Evolutionary conservation across 2,329 filamentous ascomycete species (phyloP), one percentile per base, ranked within the genome.

Genomic region (Nigrograna mackinnonii): DNA sequence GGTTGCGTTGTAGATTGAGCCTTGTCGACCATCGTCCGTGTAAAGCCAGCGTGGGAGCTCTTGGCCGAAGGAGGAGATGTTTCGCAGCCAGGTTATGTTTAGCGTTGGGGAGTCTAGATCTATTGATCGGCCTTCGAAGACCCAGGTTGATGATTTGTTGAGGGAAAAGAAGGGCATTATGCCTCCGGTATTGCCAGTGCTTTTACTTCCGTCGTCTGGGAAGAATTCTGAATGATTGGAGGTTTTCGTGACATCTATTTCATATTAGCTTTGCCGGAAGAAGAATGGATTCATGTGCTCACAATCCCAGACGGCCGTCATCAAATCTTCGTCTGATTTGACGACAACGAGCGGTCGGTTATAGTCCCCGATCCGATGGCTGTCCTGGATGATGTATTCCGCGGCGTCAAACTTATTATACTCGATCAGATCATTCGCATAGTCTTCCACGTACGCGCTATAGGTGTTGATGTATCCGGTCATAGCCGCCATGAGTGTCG

Each of bases 401-500:
- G 11, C 12, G 2, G n/a, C 13, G 4, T 39, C 43, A 1, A 58
- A 41, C 19, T 57, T 54, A 3, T 35, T 22, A 40, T 48, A 57
- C 11, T 55, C 54, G n/a, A 62, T 57, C n/a, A 66, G 46, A 39
- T 61, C 59, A 3, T 43, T 26, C 1, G 55, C 41, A 6, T 35
- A 38, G n/a, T 64, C 53, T 20, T 63, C 50, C 12, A 65, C 31
- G 35, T 65, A 66, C 11, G 58, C 50, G 35, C 57, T 42, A 22
- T 52, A 61, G 4, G 55, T 61, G 22, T 57, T 58, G 12, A 67
- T 62, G 39, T 70, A 71, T n/a, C 68, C 68, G 11, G 64, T 69
- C 64, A 70, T 68, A 4, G 68, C 68, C 4, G 57, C 62, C 49
- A 68, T 56, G 6, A 69, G 48, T 2, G 68, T 70, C 13, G 68